Evolutionary conservation across 116 monocot species (phyloP).

Genomic region (Thalassia testudinum): DNA sequence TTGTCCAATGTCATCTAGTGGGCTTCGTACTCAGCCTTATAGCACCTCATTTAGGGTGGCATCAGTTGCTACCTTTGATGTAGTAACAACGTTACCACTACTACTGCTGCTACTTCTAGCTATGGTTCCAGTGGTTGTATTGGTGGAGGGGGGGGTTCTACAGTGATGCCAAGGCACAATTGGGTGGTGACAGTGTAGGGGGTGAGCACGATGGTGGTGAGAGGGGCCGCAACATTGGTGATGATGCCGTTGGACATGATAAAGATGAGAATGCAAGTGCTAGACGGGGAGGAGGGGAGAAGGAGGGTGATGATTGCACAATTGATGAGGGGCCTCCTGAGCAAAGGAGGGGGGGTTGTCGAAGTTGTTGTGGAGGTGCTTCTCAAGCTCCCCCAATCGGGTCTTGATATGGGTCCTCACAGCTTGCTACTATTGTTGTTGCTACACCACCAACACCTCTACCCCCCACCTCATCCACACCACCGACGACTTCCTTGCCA

Average conservation of each 20-base stretch:
- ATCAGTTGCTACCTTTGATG: slow-evolving; percentile 11
- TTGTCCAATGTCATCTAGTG: slow-evolving; percentile 57
- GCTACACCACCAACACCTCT: too few species aligned
- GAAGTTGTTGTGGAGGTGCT: too few species aligned
- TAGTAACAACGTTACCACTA: neutral
- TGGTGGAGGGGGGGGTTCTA: too few species aligned
- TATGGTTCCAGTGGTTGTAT: neutral
- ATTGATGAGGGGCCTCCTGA: slow-evolving; percentile 18
- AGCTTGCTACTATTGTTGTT: too few species aligned
- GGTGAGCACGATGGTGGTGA: slow-evolving; percentile 31
- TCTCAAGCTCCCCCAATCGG: too few species aligned
- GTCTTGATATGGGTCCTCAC: too few species aligned
- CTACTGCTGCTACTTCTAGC: too few species aligned
- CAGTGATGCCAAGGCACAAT: slow-evolving; percentile 7
- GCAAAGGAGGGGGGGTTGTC: slow-evolving; percentile 33
- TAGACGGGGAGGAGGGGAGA: slow-evolving; percentile 17
- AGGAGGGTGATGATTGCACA: neutral
- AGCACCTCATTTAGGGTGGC: slow-evolving; percentile 29
- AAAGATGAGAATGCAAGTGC: slow-evolving; percentile 47
- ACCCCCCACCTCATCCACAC: too few species aligned
- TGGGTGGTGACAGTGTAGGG: slow-evolving; percentile 34
- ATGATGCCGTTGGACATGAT: slow-evolving; percentile 57
- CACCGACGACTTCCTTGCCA: too few species aligned
- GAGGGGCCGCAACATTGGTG: slow-evolving; percentile 26
- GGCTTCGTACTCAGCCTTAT: slow-evolving; percentile 35